These are phyloP conservation scores for Tothia fuscella DNA, from an alignment of 2,329 filamentous ascomycete genomes.

Conservation along the genomic window DNA sequence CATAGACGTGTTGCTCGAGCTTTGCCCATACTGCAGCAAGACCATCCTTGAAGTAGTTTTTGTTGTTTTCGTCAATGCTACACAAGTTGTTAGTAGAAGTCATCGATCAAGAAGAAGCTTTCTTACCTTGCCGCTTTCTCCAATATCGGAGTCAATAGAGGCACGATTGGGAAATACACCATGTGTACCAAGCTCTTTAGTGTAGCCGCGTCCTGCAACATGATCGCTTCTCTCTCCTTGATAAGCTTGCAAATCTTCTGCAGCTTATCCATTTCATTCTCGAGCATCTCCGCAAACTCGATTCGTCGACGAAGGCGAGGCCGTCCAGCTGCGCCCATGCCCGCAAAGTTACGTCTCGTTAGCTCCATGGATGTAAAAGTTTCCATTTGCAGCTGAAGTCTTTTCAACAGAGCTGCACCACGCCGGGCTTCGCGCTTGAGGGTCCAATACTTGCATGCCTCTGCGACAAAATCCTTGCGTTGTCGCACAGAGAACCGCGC, in stretches of 20 bases:
- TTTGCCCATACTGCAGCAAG: conserved; percentile 41
- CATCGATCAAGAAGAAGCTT: conserved; percentile 16
- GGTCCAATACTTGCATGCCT: conserved; percentile 96
- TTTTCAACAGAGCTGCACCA: conserved; percentile 82
- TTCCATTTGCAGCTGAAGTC: conserved; percentile 88
- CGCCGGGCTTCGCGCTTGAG: conserved; percentile 86
- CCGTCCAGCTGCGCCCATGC: conserved; percentile 78
- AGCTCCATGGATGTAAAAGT: conserved; percentile 97
- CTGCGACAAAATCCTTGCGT: conserved; percentile 82
- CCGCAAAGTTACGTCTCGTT: conserved; percentile 86
- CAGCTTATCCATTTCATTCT: conserved; percentile 67
- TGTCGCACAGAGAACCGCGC: conserved; percentile 74
- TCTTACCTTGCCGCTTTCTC: conserved; percentile 71
- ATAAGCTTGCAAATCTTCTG: conserved; percentile 57
- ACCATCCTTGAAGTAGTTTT: conserved; percentile 38
- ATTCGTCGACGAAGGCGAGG: conserved; percentile 69
- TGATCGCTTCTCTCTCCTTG: conserved; percentile 63
- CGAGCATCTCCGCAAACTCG: conserved; percentile 68
- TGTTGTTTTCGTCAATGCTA: conserved; percentile 44
- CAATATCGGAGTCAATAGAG: conserved; percentile 63
- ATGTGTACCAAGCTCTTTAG: conserved; percentile 72
- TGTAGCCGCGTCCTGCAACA: conserved; percentile 63
- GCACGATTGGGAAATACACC: conserved; percentile 81
- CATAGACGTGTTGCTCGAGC: conserved; percentile 45
- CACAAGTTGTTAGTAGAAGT: conserved; percentile 26